Evolutionary conservation across 108 stramenopile species (phyloP).

Genomic region (Licmophora abbreviata): DNA sequence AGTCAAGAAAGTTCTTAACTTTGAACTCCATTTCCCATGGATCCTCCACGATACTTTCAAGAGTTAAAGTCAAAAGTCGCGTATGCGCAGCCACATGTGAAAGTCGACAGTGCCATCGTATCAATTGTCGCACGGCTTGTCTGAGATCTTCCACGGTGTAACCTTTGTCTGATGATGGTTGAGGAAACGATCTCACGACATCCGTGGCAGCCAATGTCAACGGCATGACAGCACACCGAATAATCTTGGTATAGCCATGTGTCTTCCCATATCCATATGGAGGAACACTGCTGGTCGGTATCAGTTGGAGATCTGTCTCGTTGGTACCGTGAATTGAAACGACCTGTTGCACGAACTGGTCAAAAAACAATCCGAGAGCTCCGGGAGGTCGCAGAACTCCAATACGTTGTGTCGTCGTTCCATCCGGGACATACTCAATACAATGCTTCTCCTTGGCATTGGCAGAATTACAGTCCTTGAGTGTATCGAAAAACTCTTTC

Average conservation of each 20-base stretch:
- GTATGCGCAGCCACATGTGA: constrained; percentile 87
- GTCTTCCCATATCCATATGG: constrained; percentile 89
- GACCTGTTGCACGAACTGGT: constrained; percentile 12
- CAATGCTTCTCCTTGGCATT: constrained; percentile 18
- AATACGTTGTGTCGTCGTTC: constrained; percentile 22
- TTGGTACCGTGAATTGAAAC: constrained; percentile 9
- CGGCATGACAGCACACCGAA: constrained; percentile 55
- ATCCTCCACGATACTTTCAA: constrained; percentile 26
- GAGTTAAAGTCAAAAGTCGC: constrained; percentile 50
- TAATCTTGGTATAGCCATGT: constrained; percentile 71
- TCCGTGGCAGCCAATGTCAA: constrained; percentile 38
- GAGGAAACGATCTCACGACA: neutral
- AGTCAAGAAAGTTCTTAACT: constrained; percentile 23
- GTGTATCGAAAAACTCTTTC: constrained; percentile 17
- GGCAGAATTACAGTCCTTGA: constrained; percentile 32
- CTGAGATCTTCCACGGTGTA: constrained; percentile 34
- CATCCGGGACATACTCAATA: constrained; percentile 18
- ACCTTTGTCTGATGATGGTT: neutral
- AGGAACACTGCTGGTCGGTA: constrained; percentile 59
- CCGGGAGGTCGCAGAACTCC: constrained; percentile 41
- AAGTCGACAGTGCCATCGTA: constrained; percentile 82
- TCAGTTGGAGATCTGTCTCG: constrained; percentile 24
- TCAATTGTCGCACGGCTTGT: constrained; percentile 39
- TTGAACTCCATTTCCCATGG: constrained; percentile 14
- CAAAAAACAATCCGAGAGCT: constrained; percentile 6